Conservation (phyloP, 768 basidiomycete species). For the Russula sp. region DNA sequence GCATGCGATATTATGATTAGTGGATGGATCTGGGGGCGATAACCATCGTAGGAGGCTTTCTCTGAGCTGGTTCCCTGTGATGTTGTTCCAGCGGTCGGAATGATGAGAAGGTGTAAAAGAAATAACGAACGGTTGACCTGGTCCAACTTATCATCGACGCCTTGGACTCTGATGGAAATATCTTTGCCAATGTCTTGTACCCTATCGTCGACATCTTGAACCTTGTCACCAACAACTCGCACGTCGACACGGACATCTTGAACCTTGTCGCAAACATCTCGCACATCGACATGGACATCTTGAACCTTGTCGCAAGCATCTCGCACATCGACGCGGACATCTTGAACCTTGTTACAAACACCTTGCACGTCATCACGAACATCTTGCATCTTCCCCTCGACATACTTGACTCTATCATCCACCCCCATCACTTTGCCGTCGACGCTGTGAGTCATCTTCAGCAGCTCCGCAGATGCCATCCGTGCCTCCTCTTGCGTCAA, state of each 20-base stretch:
- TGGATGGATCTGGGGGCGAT: slow-evolving; percentile 2
- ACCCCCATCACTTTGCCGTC: not conserved
- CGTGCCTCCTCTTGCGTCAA: slow-evolving; percentile 6
- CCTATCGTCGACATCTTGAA: not conserved
- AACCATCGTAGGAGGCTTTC: not conserved
- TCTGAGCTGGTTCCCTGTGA: not conserved
- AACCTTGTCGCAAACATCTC: too few relatives aligned
- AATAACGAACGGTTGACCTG: not conserved
- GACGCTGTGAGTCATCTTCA: not conserved
- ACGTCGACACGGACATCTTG: too few relatives aligned
- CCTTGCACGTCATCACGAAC: not conserved
- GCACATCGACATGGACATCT: not conserved
- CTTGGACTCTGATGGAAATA: not conserved
- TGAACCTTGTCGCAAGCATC: not conserved
- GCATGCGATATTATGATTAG: not conserved
- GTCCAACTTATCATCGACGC: not conserved
- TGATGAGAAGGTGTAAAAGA: not conserved
- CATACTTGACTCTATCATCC: not conserved
- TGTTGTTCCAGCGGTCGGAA: not conserved
- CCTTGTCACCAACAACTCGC: too few relatives aligned
- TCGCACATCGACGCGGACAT: not conserved
- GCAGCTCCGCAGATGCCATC: slow-evolving; percentile 1
- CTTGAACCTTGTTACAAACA: not conserved
- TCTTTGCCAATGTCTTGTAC: not conserved
- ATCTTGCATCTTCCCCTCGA: not conserved